Conservation (phyloP, 148 eudicot species). For the Camellia lanceoleosa region DNA sequence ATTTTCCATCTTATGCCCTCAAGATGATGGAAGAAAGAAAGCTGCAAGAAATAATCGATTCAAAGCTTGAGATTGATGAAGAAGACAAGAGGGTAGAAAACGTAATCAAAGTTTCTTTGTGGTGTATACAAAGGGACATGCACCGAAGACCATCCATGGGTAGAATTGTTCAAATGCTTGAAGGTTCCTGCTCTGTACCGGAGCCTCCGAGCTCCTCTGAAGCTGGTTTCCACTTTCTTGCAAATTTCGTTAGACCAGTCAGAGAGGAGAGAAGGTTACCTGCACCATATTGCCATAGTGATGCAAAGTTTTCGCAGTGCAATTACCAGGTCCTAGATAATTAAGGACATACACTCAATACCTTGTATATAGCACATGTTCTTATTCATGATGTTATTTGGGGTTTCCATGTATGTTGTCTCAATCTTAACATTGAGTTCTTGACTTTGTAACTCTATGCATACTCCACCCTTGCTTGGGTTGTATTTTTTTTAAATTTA, state of each 20-base stretch:
- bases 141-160: background rate
- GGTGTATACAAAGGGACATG: background rate
- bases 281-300: background rate
- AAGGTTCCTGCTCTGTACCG: background rate
- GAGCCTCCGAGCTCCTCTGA: background rate
- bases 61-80: background rate
- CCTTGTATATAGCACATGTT: background rate
- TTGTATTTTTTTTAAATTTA: too few relatives aligned
- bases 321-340: background rate
- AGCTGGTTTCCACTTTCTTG: background rate
- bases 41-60: background rate
- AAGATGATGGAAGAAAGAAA: background rate
- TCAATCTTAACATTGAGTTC: background rate
- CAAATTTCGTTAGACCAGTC: background rate
- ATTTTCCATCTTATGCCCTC: background rate
- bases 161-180: constrained; percentile 10
- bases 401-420: background rate
- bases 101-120: background rate
- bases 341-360: background rate
- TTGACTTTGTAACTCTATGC: background rate
- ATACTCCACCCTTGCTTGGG: too few relatives aligned
- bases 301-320: background rate
- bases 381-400: background rate
- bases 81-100: background rate
- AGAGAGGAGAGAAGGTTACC: background rate